Percentiles rank a stretch among this genome's conserved stretches.
phyloP scores from a whole-genome alignment of 768 basidiomycete species.

The Pleurotus eryngii region DNA sequence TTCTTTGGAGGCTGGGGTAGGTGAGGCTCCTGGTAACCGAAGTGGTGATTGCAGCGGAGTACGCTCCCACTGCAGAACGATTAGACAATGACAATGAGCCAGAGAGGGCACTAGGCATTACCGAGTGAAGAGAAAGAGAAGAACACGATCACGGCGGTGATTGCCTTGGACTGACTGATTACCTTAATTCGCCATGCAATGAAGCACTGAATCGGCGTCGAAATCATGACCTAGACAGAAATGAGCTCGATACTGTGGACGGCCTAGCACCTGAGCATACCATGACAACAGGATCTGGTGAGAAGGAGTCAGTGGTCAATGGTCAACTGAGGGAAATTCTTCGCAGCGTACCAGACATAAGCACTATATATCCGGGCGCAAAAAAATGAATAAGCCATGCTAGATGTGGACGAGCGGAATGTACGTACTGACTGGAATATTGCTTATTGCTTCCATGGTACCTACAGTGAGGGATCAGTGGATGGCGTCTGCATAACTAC shows the following conservation, averaged over 20 bases:
- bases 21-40: background rate
- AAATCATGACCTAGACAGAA: conserved; percentile 8
- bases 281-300: conserved; percentile 7
- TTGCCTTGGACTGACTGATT: conserved; percentile 3
- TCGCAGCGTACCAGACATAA: conserved; percentile 2
- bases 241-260: background rate
- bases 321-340: too few relatives aligned
- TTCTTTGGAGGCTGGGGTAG: background rate
- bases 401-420: background rate
- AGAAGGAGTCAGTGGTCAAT: background rate
- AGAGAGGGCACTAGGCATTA: background rate
- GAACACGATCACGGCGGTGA: conserved; percentile 3
- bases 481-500: background rate
- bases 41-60: background rate
- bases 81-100: background rate
- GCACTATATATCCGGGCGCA: background rate
- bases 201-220: conserved; percentile 8
- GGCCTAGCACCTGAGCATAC: background rate
- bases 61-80: background rate
- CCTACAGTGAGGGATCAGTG: background rate
- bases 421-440: conserved; percentile 6
- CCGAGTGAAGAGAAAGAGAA: conserved; percentile 8
- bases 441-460: background rate
- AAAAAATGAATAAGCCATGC: background rate
- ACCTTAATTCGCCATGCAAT: conserved; percentile 9